phyloP scores from a whole-genome alignment of 139 green algal genomes.

The Spirogloea muscicola region DNA sequence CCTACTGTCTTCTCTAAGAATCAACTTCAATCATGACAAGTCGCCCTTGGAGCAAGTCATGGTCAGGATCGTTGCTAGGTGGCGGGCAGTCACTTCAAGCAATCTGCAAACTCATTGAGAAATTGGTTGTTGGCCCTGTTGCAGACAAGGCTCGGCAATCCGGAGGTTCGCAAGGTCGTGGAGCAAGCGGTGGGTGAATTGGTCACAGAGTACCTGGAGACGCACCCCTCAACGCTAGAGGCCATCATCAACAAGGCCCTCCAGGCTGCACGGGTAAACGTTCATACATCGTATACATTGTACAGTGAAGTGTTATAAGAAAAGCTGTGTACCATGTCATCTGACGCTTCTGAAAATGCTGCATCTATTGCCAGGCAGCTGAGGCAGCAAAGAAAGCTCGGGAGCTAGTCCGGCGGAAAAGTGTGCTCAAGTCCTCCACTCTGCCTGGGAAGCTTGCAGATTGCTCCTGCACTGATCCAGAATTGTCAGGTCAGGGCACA shows the following conservation, averaged over 20 bases:
- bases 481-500: conserved; percentile 13
- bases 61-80: too few species aligned
- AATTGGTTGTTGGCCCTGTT: too few species aligned
- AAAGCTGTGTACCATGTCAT: too few species aligned
- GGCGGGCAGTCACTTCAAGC: too few species aligned
- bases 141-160: conserved; percentile 85
- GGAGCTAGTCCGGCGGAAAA: conserved; percentile 92
- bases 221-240: conserved; percentile 48
- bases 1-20: too few species aligned
- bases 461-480: conserved; percentile 63
- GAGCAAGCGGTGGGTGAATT: conserved; percentile 61
- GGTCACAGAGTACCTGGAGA: conserved; percentile 60
- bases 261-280: too few species aligned
- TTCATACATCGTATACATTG: too few species aligned
- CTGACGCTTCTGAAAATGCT: too few species aligned
- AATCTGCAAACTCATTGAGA: too few species aligned
- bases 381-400: conserved; percentile 90
- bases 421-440: conserved; percentile 72
- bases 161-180: conserved; percentile 78
- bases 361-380: conserved; percentile 63
- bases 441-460: conserved; percentile 96
- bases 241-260: conserved; percentile 66
- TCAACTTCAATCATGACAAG: too few species aligned
- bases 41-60: too few species aligned
- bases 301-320: too few species aligned